These are phyloP conservation scores for Alternaria sp. DNA, from an alignment of 2,329 filamentous ascomycete species.

Conservation along the genomic window DNA sequence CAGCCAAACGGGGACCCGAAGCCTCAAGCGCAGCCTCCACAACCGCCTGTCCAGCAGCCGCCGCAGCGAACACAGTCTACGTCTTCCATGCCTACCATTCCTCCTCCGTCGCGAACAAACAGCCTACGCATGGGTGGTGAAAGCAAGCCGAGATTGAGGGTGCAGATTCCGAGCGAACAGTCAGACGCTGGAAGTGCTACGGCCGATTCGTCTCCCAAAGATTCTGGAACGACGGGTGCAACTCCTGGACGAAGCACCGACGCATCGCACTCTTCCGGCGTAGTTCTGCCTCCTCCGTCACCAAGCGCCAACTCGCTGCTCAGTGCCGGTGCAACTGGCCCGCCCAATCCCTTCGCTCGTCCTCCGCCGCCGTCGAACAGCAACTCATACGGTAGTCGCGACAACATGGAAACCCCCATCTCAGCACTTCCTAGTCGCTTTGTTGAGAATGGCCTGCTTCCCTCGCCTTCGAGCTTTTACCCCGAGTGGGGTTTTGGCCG, in stretches of 20 bases:
- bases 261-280: conserved; percentile 68
- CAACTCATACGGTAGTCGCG: conserved; percentile 47
- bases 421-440: conserved; percentile 92
- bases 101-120: conserved; percentile 73
- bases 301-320: conserved; percentile 85
- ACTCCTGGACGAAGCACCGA: conserved; percentile 64
- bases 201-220: conserved; percentile 70
- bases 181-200: conserved; percentile 80
- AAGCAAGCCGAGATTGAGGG: conserved; percentile 82
- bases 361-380: conserved; percentile 75
- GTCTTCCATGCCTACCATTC: conserved; percentile 71
- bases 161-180: conserved; percentile 92
- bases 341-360: conserved; percentile 93
- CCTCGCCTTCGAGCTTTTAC: conserved; percentile 91
- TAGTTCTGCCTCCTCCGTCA: conserved; percentile 90
- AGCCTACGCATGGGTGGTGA: conserved; percentile 72
- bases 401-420: conserved; percentile 76
- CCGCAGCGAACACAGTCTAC: conserved; percentile 62
- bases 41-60: conserved; percentile 37
- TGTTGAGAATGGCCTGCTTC: conserved; percentile 83
- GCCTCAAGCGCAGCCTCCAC: conserved; percentile 51
- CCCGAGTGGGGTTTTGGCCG: conserved; percentile 83
- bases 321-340: conserved; percentile 89
- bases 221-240: conserved; percentile 64
- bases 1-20: conserved; percentile 43